A percentile compares a stretch with the other conserved stretches of the same genome.
These are phyloP conservation scores for Trichoderma asperellum DNA, from an alignment of 2,329 filamentous ascomycete genomes.

Conservation along the genomic window DNA sequence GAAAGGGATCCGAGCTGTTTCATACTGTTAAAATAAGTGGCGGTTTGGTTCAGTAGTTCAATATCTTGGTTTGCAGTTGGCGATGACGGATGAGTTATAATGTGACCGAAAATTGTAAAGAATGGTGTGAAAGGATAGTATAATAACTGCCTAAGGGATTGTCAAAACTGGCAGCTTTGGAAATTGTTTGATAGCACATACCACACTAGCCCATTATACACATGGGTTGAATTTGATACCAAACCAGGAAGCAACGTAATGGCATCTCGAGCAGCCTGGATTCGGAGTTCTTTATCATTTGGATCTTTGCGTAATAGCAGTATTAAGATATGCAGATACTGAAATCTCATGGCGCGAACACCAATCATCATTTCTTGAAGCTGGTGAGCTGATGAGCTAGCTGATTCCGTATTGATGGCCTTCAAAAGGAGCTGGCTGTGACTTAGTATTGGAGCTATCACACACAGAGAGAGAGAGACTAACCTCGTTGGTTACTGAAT, in stretches of 20 bases:
- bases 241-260: constrained; percentile 12
- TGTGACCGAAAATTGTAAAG: constrained; percentile 11
- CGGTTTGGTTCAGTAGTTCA: constrained; percentile 1
- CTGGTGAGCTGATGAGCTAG: background rate
- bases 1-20: background rate
- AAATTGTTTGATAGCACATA: background rate
- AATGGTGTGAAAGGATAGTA: constrained; percentile 26
- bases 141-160: constrained; percentile 2
- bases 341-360: constrained; percentile 4
- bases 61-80: background rate
- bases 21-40: constrained; percentile 23
- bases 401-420: background rate
- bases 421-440: background rate
- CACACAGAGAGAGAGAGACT: background rate
- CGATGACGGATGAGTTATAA: background rate
- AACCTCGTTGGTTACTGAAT: background rate
- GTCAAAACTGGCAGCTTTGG: background rate
- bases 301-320: constrained; percentile 1
- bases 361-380: constrained; percentile 16
- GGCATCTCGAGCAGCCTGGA: constrained; percentile 14
- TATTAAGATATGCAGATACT: constrained; percentile 20
- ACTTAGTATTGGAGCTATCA: background rate
- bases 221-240: constrained; percentile 18
- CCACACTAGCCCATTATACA: constrained; percentile 28
- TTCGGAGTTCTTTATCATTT: background rate